These are phyloP conservation scores for Chrysophaeum taylorii DNA, from an alignment of 352 stramenopile genomes.

Conservation along the genomic window DNA sequence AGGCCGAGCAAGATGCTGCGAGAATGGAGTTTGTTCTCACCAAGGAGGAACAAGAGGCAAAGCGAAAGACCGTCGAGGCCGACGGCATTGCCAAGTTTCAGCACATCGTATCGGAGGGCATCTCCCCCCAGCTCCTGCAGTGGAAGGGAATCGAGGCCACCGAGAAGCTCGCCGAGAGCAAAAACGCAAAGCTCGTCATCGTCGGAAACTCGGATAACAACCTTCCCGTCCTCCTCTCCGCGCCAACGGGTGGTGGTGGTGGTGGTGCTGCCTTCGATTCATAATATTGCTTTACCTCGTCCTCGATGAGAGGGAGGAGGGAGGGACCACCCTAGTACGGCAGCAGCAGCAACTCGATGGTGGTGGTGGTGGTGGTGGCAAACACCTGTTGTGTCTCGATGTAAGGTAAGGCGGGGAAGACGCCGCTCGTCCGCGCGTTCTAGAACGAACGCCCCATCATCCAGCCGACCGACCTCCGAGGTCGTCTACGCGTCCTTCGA, in stretches of 20 bases:
- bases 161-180: conserved; percentile 28
- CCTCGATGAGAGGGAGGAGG: too few species aligned
- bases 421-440: too few species aligned
- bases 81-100: conserved; percentile 40
- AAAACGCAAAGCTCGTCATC: conserved; percentile 36
- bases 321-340: too few species aligned
- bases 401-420: too few species aligned
- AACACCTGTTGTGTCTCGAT: too few species aligned
- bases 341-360: too few species aligned
- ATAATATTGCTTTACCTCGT: too few species aligned
- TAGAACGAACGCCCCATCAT: too few species aligned
- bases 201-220: conserved; percentile 28
- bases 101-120: conserved; percentile 27
- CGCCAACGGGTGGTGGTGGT: background rate
- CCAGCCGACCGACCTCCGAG: too few species aligned
- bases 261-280: background rate
- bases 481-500: too few species aligned
- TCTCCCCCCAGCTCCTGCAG: conserved; percentile 25
- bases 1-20: conserved; percentile 34
- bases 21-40: conserved; percentile 37
- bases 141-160: conserved; percentile 40
- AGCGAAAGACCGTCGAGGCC: conserved; percentile 38
- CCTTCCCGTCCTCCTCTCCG: conserved; percentile 32
- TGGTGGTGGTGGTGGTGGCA: too few species aligned
- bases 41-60: conserved; percentile 35